Evolutionary conservation across 805 yeast species (phyloP), one percentile per base, ranked within the genome.

Genomic region (Citeromyces matritensis): DNA sequence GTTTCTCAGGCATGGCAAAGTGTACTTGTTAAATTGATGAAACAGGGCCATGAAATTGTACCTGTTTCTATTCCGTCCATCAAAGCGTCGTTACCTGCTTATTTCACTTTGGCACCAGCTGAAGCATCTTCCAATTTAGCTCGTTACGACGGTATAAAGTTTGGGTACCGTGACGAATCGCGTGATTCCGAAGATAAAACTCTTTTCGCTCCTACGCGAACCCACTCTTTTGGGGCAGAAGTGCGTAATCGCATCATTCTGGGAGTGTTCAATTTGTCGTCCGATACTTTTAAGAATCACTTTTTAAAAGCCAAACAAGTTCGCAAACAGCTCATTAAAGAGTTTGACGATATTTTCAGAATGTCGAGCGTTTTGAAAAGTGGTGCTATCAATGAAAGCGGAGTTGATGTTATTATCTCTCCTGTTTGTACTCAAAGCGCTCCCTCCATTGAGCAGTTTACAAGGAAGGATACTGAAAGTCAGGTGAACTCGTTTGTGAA

Each of bases 71-170:
- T 88, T 0, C 94, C 95, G 5, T 57, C 78, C 0, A 55, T 85
- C 7, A 65, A 65, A 35, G 55, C 63, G 33, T 65, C 86, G 15
- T 53, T 91, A 11, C 85, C 93, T 17, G 69, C 84, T 0, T 91
- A 91, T 51, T 88, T 81, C 48, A 80, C 95, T 0, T 42, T 93
- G 24, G 86, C 91, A 2, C 80, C 95, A 0, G 80, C 95, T 0
- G 98, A 91, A 46, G 97, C 96, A 0, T 76, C 93, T 1, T 88
- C 97, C 0, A 91, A 91, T 47, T 61, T 91, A 30, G 69, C 95
- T 1, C 61, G 96, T 23, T 91, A 67, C 46, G 98, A 91, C 52
- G 98, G 98, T 3, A 58, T 86, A 13, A 60, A 96, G 34, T 91
- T 77, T 47, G 97, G 97, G 1, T 52, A 45, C 34, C 58, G 80